Evolutionary conservation across 1,284 basidiomycete species (phyloP).

Genomic region (Boletus putidus): DNA sequence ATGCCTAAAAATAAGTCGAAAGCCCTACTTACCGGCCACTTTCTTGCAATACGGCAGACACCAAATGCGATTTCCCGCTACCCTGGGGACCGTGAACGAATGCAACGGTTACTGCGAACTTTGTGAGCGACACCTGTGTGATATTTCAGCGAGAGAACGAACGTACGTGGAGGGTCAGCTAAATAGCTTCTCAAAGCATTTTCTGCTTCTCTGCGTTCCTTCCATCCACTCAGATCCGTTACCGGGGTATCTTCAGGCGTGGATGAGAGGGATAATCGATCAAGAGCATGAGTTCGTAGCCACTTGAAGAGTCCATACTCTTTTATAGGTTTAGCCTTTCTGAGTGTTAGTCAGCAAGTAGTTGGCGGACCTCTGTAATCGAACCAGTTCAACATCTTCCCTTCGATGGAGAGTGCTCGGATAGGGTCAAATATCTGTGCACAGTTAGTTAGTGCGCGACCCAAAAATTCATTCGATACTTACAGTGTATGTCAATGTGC

Average conservation of each 20-base stretch:
- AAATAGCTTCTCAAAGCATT: constrained; percentile 69
- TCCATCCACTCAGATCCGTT: constrained; percentile 60
- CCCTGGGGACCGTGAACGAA: constrained; percentile 92
- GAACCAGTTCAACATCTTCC: constrained; percentile 82
- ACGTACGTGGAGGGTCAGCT: constrained; percentile 67
- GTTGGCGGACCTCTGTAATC: constrained; percentile 58
- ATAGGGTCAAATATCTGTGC: constrained; percentile 90
- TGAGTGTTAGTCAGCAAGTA: neutral
- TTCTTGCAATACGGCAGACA: constrained; percentile 62
- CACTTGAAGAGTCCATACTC: constrained; percentile 68
- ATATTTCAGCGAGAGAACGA: neutral
- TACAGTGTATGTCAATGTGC: constrained; percentile 86
- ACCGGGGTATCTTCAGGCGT: constrained; percentile 14
- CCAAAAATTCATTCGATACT: constrained; percentile 27
- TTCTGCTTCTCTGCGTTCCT: constrained; percentile 79
- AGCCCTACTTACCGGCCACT: constrained; percentile 52
- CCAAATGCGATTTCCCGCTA: constrained; percentile 80
- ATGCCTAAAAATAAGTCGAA: neutral
- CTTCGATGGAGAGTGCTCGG: constrained; percentile 81
- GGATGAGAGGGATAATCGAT: constrained; percentile 44
- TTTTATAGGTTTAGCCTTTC: constrained; percentile 33
- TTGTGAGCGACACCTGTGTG: neutral
- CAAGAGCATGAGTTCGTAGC: constrained; percentile 59
- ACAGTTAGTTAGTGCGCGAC: neutral
- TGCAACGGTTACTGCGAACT: constrained; percentile 57